phyloP scores from a whole-genome alignment of 371 early-diverging fungal species.

The Mortierella sp. region DNA sequence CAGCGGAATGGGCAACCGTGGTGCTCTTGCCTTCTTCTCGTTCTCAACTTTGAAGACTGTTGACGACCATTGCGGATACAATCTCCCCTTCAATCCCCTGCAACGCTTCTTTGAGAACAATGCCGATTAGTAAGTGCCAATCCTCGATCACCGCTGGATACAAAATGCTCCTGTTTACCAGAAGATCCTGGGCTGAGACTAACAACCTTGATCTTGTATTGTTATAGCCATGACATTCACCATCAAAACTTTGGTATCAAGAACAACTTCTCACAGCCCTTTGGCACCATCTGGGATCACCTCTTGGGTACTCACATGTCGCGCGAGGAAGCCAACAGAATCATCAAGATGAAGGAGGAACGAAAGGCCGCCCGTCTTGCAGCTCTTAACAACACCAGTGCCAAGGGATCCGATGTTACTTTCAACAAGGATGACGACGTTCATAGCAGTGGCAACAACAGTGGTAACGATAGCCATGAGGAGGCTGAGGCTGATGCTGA shows the following conservation, averaged over 20 bases:
- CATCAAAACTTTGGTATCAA: conserved; percentile 75
- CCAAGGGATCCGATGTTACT: neutral
- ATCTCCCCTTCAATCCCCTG: conserved; percentile 82
- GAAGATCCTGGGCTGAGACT: too few relatives aligned
- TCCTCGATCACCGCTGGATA: too few relatives aligned
- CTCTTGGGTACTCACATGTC: conserved; percentile 66
- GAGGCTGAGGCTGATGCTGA: conserved; percentile 27
- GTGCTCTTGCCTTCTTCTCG: conserved; percentile 74
- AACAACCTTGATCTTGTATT: conserved; percentile 7
- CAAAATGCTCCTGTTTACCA: too few relatives aligned
- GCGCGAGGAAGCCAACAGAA: conserved; percentile 51
- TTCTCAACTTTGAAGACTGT: conserved; percentile 84
- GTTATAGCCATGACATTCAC: conserved; percentile 72
- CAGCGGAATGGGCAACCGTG: conserved; percentile 75
- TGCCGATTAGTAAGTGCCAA: conserved; percentile 69
- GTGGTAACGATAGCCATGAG: conserved; percentile 49
- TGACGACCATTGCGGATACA: conserved; percentile 86
- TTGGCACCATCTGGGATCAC: conserved; percentile 83
- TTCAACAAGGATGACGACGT: conserved; percentile 42
- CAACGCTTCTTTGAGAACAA: conserved; percentile 75
- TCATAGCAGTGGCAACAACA: conserved; percentile 52
- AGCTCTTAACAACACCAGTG: conserved; percentile 7
- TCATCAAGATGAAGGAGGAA: conserved; percentile 51
- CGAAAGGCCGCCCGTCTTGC: conserved; percentile 52
- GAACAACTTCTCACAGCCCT: conserved; percentile 75